phyloP scores from a whole-genome alignment of 2,329 filamentous ascomycete species.

The Trichoderma aggressivum region DNA sequence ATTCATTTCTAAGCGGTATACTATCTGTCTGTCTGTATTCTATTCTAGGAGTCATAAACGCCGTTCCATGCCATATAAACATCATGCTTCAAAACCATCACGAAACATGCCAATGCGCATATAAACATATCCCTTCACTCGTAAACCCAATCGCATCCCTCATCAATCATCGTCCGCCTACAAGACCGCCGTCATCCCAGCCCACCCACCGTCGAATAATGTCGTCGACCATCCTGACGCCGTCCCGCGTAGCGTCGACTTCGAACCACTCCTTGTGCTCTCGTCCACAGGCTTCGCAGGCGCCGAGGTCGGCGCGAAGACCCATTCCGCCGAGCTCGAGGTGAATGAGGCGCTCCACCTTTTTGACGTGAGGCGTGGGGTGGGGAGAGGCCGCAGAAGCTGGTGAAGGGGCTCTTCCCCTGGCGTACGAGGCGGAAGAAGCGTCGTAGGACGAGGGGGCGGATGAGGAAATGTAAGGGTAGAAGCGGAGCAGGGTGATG shows the following conservation, averaged over 20 bases:
- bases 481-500: conserved; percentile 83
- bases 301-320: conserved; percentile 49
- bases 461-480: conserved; percentile 68
- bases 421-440: not conserved
- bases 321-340: conserved; percentile 72
- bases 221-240: conserved; percentile 63
- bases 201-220: conserved; percentile 80
- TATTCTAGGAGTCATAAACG: not conserved
- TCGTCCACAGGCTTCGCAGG: conserved; percentile 74
- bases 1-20: not conserved
- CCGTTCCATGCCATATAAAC: conserved; percentile 7
- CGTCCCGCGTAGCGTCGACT: conserved; percentile 69
- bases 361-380: conserved; percentile 81
- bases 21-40: not conserved
- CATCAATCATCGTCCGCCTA: conserved; percentile 19
- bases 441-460: conserved; percentile 31
- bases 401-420: conserved; percentile 33
- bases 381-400: conserved; percentile 42
- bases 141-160: not conserved
- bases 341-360: conserved; percentile 87
- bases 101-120: not conserved
- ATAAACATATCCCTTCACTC: not conserved
- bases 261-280: conserved; percentile 96
- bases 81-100: not conserved
- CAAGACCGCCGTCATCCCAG: conserved; percentile 62